These are phyloP conservation scores for Omphalotus guepiniiformis DNA, from an alignment of 768 basidiomycete species.

Conservation along the genomic window DNA sequence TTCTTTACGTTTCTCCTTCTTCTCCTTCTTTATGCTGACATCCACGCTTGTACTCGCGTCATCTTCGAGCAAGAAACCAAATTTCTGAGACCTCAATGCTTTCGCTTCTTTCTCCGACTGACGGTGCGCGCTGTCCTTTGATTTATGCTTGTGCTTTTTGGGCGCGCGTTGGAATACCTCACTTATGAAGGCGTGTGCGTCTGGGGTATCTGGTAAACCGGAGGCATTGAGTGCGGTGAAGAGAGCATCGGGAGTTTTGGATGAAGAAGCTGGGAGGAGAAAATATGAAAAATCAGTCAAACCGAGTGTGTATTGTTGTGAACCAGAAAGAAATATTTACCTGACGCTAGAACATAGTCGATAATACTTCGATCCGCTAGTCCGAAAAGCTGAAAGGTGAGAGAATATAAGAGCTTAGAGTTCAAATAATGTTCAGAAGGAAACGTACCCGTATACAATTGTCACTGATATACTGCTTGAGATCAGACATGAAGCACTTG, in stretches of 20 bases:
- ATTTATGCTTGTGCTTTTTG: slow-evolving; percentile 69
- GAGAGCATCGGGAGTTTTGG: slow-evolving; percentile 77
- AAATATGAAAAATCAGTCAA: neutral
- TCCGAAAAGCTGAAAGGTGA: slow-evolving; percentile 61
- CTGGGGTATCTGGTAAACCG: slow-evolving; percentile 79
- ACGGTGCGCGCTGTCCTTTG: slow-evolving; percentile 40
- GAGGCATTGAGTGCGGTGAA: slow-evolving; percentile 70
- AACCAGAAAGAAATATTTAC: slow-evolving; percentile 32
- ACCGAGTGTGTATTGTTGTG: neutral
- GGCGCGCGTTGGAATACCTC: slow-evolving; percentile 78
- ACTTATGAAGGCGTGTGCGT: slow-evolving; percentile 73
- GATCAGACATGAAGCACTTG: slow-evolving; percentile 45
- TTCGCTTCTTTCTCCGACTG: slow-evolving; percentile 77
- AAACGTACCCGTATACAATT: slow-evolving; percentile 62
- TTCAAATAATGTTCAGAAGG: slow-evolving; percentile 6
- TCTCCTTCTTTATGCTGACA: slow-evolving; percentile 28
- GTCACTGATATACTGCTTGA: slow-evolving; percentile 75
- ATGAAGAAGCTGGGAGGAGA: slow-evolving; percentile 56
- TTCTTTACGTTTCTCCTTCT: slow-evolving; percentile 38
- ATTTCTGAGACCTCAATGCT: slow-evolving; percentile 65
- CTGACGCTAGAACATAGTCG: slow-evolving; percentile 85
- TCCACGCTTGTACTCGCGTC: slow-evolving; percentile 43
- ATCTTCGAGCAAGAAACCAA: slow-evolving; percentile 82
- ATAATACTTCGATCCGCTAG: slow-evolving; percentile 80
- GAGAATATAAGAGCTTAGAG: neutral